Conservation (phyloP, 2,329 filamentous ascomycete species). For the Beauveria caledonica region DNA sequence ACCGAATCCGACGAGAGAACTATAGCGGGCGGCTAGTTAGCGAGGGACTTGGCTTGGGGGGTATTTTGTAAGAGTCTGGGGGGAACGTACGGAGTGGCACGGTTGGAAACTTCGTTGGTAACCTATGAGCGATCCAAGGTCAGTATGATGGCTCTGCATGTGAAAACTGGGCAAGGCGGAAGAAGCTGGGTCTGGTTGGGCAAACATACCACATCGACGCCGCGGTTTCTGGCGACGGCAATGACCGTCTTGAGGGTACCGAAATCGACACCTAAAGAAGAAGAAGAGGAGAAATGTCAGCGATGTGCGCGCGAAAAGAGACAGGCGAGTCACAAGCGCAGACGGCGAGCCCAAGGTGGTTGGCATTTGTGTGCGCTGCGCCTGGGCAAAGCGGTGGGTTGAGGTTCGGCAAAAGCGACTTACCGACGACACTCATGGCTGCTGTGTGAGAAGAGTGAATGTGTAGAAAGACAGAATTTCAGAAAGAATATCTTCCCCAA, state of each 20-base stretch:
- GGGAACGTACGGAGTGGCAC: conserved; percentile 82
- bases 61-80: not conserved
- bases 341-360: not conserved
- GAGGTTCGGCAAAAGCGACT: conserved; percentile 18
- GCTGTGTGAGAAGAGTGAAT: conserved; percentile 19
- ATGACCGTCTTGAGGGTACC: conserved; percentile 95
- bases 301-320: not conserved
- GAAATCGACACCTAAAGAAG: conserved; percentile 71
- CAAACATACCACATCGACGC: conserved; percentile 91
- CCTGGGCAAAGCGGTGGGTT: conserved; percentile 2
- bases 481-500: not conserved
- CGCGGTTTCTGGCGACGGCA: conserved; percentile 94
- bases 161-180: not conserved
- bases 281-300: conserved; percentile 6
- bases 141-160: not conserved
- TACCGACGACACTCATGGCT: conserved; percentile 50
- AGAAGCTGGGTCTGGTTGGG: conserved; percentile 14
- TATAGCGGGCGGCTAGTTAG: conserved; percentile 28
- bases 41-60: not conserved
- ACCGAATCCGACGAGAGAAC: conserved; percentile 89
- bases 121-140: conserved; percentile 49
- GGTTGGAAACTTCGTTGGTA: conserved; percentile 98
- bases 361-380: not conserved
- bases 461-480: not conserved
- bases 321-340: not conserved